These are phyloP conservation scores for Xerocomus brunneocitrinus DNA, from an alignment of 768 basidiomycete species.

Conservation along the genomic window DNA sequence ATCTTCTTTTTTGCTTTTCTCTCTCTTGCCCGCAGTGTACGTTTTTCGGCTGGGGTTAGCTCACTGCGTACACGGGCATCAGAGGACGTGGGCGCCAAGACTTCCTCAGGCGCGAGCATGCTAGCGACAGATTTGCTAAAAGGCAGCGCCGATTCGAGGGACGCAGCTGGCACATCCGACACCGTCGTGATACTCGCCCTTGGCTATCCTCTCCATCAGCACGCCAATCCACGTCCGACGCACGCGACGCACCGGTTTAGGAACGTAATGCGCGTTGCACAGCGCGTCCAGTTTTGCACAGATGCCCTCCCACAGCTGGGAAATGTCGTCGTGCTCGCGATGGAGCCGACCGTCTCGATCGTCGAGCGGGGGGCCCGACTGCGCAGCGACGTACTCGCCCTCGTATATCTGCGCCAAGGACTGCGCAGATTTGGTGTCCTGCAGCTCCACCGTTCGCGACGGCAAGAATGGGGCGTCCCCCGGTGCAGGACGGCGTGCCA, in stretches of 20 bases:
- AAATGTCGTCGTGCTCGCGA: conserved; percentile 87
- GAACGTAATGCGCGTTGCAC: conserved; percentile 92
- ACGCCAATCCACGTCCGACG: neutral
- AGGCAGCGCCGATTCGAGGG: conserved; percentile 88
- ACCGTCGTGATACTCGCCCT: conserved; percentile 84
- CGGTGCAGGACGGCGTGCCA: conserved; percentile 70
- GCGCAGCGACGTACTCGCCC: conserved; percentile 75
- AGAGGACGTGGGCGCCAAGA: conserved; percentile 55
- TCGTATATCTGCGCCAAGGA: conserved; percentile 97
- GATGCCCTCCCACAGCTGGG: conserved; percentile 77
- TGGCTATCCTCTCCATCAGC: conserved; percentile 48
- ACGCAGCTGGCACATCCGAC: conserved; percentile 73
- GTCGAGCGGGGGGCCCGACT: conserved; percentile 50
- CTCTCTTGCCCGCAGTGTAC: conserved; percentile 58
- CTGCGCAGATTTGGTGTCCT: conserved; percentile 82
- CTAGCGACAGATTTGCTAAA: conserved; percentile 68
- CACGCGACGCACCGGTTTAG: conserved; percentile 68
- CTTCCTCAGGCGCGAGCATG: conserved; percentile 92
- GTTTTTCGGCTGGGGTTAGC: conserved; percentile 82
- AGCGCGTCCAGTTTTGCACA: conserved; percentile 88
- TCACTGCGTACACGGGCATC: conserved; percentile 68
- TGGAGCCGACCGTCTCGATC: conserved; percentile 85
- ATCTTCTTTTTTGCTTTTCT: conserved; percentile 68
- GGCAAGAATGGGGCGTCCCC: conserved; percentile 70
- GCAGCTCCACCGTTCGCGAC: conserved; percentile 81